Conservation (phyloP, 345 rosid genomes). For the Hypericum perforatum region DNA sequence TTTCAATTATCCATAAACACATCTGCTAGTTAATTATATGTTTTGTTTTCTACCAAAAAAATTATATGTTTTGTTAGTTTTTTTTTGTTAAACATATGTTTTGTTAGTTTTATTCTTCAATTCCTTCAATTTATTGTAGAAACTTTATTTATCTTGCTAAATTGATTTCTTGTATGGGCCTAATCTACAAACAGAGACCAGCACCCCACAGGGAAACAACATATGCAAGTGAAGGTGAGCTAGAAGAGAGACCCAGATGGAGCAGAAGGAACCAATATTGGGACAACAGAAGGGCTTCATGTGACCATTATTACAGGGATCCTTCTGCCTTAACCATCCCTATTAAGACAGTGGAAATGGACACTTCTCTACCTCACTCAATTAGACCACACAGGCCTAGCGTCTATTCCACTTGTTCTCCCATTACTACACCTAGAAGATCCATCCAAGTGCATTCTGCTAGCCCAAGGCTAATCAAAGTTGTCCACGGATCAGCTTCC, state of each 20-base stretch:
- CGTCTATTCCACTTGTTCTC: conserved; percentile 17
- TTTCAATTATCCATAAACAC: neutral
- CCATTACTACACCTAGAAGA: conserved; percentile 18
- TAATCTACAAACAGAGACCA: too few relatives aligned
- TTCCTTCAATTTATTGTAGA: too few relatives aligned
- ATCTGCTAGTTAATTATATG: neutral
- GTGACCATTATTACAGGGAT: neutral
- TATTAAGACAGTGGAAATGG: conserved; percentile 14
- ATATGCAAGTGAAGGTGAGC: conserved; percentile 40
- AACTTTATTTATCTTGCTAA: too few relatives aligned
- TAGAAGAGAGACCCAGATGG: conserved; percentile 26
- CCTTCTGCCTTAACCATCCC: neutral
- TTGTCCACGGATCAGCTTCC: neutral
- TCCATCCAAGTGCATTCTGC: conserved; percentile 22
- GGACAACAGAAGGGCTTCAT: conserved; percentile 1
- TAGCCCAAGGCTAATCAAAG: conserved; percentile 1
- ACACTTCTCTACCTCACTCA: conserved; percentile 12
- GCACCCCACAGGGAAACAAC: conserved; percentile 22
- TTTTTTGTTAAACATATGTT: neutral
- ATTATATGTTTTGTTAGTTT: neutral
- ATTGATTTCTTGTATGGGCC: too few relatives aligned
- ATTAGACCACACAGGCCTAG: conserved; percentile 14
- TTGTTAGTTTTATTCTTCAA: too few relatives aligned
- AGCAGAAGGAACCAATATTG: conserved; percentile 19
- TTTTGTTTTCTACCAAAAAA: too few relatives aligned